Base-by-base conservation (phyloP, 2,329 filamentous ascomycete genomes). In the Penicillium glabrum region DNA sequence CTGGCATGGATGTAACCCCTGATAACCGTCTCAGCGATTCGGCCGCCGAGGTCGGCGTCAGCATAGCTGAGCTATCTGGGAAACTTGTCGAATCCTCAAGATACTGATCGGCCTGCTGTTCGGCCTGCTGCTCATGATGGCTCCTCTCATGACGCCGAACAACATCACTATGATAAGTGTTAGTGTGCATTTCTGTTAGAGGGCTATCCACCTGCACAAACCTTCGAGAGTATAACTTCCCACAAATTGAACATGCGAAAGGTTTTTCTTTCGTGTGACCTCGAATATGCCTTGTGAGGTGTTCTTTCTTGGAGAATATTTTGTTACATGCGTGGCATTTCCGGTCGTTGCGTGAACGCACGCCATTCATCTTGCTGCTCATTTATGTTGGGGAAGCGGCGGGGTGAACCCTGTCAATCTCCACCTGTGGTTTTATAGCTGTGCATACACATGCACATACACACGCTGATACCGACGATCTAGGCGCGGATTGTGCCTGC, bases 251-350 rank as follows among this genome's bases (percentile, higher is more conserved):
- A 33, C 63, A 65, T 19, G 26, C 44, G 33, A 60, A 96, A 0
- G 92, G 93, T 78, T 96, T 96, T 80, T 96, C 92, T 68, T 92
- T 84, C 1, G 93, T 97, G 71, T 96, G 92, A 71, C 90, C 95
- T 63, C 93, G 82, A 90, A 96, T 93, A 69, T 97, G 93, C 11
- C 63, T 52, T 9, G 60, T 64, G 11, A 65, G 58, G 51, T 65
- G 61, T 37, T 65, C 61, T 19, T 57, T 56, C 21, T 65, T 65
- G 37, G 63, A 63, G 21, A 65, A 64, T 1, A 48, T 57, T 52
- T 63, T 64, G 41, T 64, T 59, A 19, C 57, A 59, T 27, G 39
- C 45, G 27, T 52, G 26, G 19, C 56, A 58, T 31, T 48, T 58
- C 19, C 48, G 52, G 26, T 58, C 56, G n/a, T 55, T 53, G 39